These are phyloP conservation scores for Westerdykella aurantiaca DNA, from an alignment of 2,329 filamentous ascomycete species.

Conservation along the genomic window DNA sequence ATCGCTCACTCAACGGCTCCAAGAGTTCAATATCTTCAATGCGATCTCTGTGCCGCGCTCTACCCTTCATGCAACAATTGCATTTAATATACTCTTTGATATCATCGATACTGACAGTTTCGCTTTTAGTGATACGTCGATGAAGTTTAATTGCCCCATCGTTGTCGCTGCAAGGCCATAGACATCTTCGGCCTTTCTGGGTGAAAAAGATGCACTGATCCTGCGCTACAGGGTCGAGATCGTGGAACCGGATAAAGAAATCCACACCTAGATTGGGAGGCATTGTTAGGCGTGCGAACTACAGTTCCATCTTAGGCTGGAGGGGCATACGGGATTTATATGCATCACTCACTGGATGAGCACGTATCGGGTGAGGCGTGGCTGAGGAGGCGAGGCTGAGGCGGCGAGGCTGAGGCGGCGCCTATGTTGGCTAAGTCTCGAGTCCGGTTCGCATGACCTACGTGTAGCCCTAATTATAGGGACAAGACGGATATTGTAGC, in stretches of 20 bases:
- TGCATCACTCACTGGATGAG: too few species aligned
- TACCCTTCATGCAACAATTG: slow-evolving; percentile 3
- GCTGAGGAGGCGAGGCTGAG: too few species aligned
- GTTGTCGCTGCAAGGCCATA: slow-evolving; percentile 4
- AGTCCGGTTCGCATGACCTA: too few species aligned
- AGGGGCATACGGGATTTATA: too few species aligned
- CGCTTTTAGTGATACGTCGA: slow-evolving; percentile 2
- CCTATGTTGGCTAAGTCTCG: too few species aligned
- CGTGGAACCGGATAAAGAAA: slow-evolving; percentile 5
- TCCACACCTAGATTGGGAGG: not conserved
- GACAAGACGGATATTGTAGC: too few species aligned
- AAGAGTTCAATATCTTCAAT: slow-evolving; percentile 3
- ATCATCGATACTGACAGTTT: slow-evolving; percentile 2
- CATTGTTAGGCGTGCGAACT: too few species aligned
- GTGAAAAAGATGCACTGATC: slow-evolving; percentile 5
- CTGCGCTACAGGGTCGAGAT: slow-evolving; percentile 3
- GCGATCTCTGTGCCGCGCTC: slow-evolving; percentile 3
- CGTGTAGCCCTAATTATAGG: too few species aligned
- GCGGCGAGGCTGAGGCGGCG: too few species aligned
- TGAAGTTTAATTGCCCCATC: slow-evolving; percentile 1
- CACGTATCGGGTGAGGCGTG: too few species aligned
- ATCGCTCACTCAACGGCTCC: slow-evolving; percentile 6
- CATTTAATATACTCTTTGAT: slow-evolving; percentile 4
- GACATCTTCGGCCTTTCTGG: slow-evolving; percentile 3
- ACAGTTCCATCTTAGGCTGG: too few species aligned